These are phyloP conservation scores for Trichoderma parareesei DNA, from an alignment of 495 filamentous ascomycete genomes.

Conservation along the genomic window DNA sequence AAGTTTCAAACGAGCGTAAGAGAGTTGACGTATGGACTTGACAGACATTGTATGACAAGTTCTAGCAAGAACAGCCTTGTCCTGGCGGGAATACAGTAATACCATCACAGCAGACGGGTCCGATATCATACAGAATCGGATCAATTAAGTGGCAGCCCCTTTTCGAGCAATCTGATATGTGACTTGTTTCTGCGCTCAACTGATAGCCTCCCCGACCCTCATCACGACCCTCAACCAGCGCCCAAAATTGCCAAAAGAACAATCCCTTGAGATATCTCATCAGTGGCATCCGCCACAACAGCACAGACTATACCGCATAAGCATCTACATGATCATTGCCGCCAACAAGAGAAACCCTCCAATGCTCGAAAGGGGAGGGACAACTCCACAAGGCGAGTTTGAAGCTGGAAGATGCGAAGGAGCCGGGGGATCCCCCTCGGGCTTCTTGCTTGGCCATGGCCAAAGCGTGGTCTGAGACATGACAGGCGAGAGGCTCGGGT, in stretches of 20 bases:
- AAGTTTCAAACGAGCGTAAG: too few relatives aligned
- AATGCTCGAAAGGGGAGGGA: not conserved
- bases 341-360: not conserved
- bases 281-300: not conserved
- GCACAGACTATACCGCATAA: not conserved
- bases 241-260: not conserved
- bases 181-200: not conserved
- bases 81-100: not conserved
- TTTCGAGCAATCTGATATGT: not conserved
- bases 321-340: not conserved
- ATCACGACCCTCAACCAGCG: not conserved
- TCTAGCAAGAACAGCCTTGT: not conserved
- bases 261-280: constrained; percentile 7
- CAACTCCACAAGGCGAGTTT: not conserved
- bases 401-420: not conserved
- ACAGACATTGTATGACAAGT: not conserved
- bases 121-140: not conserved
- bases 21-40: too few relatives aligned
- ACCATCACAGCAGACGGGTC: not conserved
- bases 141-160: not conserved
- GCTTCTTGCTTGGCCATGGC: constrained; percentile 4
- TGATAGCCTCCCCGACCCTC: not conserved
- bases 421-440: not conserved
- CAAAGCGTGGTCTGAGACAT: not conserved
- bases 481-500: not conserved